phyloP scores from a whole-genome alignment of 352 stramenopile genomes.

The Sclerospora graminicola region DNA sequence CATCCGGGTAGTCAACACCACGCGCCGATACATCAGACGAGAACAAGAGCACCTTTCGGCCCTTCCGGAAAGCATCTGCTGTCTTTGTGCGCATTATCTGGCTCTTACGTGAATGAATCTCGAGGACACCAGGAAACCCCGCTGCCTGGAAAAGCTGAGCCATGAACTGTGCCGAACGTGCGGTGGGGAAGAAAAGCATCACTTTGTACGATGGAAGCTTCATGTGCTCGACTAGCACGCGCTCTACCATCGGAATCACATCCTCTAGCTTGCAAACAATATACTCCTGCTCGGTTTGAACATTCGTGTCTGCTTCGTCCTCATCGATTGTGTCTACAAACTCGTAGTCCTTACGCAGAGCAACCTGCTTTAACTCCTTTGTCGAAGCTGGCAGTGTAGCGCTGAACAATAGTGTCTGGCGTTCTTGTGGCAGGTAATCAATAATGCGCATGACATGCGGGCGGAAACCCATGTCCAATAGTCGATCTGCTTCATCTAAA shows the following conservation, averaged over 20 bases:
- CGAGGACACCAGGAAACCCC: slow-evolving; percentile 71
- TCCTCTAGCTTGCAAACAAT: slow-evolving; percentile 61
- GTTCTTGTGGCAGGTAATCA: slow-evolving; percentile 33
- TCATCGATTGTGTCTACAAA: slow-evolving; percentile 92
- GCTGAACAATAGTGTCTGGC: slow-evolving; percentile 95
- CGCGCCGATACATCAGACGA: slow-evolving; percentile 91
- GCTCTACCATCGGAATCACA: slow-evolving; percentile 61
- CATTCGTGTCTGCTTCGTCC: slow-evolving; percentile 85
- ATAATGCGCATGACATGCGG: slow-evolving; percentile 89
- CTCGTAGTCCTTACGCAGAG: slow-evolving; percentile 76
- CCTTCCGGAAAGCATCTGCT: slow-evolving; percentile 82
- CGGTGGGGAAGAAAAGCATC: slow-evolving; percentile 92
- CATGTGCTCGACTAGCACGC: slow-evolving; percentile 66
- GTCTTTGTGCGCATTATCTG: slow-evolving; percentile 84
- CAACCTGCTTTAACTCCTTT: slow-evolving; percentile 79
- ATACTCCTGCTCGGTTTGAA: slow-evolving; percentile 81
- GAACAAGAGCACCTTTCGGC: slow-evolving; percentile 87
- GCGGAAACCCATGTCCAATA: slow-evolving; percentile 94
- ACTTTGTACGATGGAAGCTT: slow-evolving; percentile 86
- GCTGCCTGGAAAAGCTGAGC: slow-evolving; percentile 81
- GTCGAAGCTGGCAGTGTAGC: slow-evolving; percentile 88
- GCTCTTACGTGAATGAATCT: slow-evolving; percentile 95
- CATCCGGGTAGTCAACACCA: slow-evolving; percentile 93
- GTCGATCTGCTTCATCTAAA: slow-evolving; percentile 94
- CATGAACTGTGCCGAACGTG: slow-evolving; percentile 82